phyloP scores from a whole-genome alignment of 1,284 basidiomycete species.

The Hemileia vastatrix region DNA sequence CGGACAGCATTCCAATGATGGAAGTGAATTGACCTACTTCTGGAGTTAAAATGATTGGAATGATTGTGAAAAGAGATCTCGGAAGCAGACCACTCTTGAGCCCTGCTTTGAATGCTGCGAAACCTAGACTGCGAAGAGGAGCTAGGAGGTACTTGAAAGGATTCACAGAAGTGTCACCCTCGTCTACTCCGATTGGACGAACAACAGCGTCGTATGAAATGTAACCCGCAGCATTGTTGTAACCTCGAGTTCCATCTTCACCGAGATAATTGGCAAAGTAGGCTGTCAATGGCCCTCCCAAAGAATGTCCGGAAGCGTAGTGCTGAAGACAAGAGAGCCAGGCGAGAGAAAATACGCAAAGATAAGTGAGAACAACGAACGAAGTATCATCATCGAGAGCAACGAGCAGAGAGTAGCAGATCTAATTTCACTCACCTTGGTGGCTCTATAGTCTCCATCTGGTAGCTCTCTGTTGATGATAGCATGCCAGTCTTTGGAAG shows the following conservation, averaged over 20 bases:
- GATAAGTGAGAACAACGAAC: too few species aligned
- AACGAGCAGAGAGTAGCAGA: too few species aligned
- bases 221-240: slow-evolving; percentile 14
- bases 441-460: slow-evolving; percentile 7
- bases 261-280: slow-evolving; percentile 15
- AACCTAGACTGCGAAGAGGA: neutral
- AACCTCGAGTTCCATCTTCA: slow-evolving; percentile 5
- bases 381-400: too few species aligned
- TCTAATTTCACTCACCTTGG: neutral
- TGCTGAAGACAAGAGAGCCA: neutral
- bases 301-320: slow-evolving; percentile 16
- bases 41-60: slow-evolving; percentile 15
- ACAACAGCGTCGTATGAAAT: slow-evolving; percentile 9
- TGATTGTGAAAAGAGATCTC: slow-evolving; percentile 5
- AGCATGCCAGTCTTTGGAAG: slow-evolving; percentile 16
- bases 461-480: slow-evolving; percentile 14
- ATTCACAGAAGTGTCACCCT: neutral
- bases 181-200: neutral
- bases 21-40: neutral
- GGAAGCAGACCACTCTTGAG: neutral
- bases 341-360: too few species aligned
- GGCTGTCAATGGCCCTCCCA: slow-evolving; percentile 15
- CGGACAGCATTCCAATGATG: neutral
- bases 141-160: slow-evolving; percentile 2
- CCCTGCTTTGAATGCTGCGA: neutral